Evolutionary conservation across 2,329 filamentous ascomycete genomes (phyloP).

Genomic region (Fusarium aywerte): DNA sequence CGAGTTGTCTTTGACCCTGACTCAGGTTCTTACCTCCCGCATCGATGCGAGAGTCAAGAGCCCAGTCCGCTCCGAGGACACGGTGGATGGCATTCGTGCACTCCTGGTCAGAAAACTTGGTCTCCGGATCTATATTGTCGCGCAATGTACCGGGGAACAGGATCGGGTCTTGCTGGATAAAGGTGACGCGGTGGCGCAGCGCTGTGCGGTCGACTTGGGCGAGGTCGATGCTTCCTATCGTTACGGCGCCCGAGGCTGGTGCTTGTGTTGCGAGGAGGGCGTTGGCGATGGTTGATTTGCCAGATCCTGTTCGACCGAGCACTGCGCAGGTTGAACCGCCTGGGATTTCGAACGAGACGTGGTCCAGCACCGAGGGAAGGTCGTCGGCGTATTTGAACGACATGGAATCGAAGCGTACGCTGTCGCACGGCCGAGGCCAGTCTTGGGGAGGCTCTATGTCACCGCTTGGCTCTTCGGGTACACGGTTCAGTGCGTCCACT

Average conservation of each 20-base stretch:
- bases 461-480: slow-evolving; percentile 79
- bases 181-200: slow-evolving; percentile 68
- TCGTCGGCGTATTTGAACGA: slow-evolving; percentile 83
- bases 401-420: slow-evolving; percentile 80
- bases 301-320: slow-evolving; percentile 85
- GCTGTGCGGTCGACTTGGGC: slow-evolving; percentile 63
- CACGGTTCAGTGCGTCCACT: slow-evolving; percentile 81
- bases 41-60: slow-evolving; percentile 63
- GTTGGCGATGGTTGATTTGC: slow-evolving; percentile 81
- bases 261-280: slow-evolving; percentile 67
- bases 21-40: slow-evolving; percentile 70
- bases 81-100: slow-evolving; percentile 65
- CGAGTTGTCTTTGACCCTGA: slow-evolving; percentile 71
- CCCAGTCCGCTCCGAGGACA: slow-evolving; percentile 65
- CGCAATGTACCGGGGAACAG: slow-evolving; percentile 68
- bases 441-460: slow-evolving; percentile 74
- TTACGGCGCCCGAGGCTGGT: slow-evolving; percentile 62
- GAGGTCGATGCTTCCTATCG: slow-evolving; percentile 65
- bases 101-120: slow-evolving; percentile 64
- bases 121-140: slow-evolving; percentile 75
- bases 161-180: slow-evolving; percentile 72
- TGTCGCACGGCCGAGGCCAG: slow-evolving; percentile 79
- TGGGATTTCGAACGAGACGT: slow-evolving; percentile 78
- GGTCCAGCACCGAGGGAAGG: slow-evolving; percentile 76
- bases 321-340: slow-evolving; percentile 71